Evolutionary conservation across 306 rosid species (phyloP).

Genomic region (Prinsepia uniflora): DNA sequence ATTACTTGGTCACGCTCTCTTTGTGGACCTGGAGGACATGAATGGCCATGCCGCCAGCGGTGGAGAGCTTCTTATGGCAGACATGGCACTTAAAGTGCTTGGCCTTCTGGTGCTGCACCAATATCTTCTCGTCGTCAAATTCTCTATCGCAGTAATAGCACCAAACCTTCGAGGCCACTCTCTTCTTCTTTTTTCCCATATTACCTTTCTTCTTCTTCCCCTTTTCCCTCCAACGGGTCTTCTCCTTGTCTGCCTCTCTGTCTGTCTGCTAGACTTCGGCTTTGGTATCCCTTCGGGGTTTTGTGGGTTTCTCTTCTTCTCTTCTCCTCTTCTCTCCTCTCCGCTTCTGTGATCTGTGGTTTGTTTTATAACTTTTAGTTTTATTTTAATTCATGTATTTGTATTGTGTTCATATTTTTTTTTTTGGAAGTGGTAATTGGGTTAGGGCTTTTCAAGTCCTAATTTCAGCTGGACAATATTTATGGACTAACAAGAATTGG

Average conservation of each 20-base stretch:
- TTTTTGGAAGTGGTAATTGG: background rate
- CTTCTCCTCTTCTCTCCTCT: background rate
- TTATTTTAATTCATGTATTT: background rate
- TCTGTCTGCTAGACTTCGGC: background rate
- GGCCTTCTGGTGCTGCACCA: slow-evolving; percentile 99
- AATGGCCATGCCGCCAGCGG: slow-evolving; percentile 98
- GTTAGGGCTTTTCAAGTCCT: background rate
- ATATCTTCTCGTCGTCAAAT: slow-evolving; percentile 94
- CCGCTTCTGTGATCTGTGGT: slow-evolving; percentile 1
- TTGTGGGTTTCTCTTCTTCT: background rate
- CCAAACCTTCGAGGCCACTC: slow-evolving; percentile 92
- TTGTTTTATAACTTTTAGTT: background rate
- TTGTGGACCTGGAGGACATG: slow-evolving; percentile 99
- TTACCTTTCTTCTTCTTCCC: background rate
- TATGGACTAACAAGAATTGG: no score
- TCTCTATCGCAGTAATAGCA: slow-evolving; percentile 98
- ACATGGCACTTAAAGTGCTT: slow-evolving; percentile 98
- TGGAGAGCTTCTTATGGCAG: slow-evolving; percentile 97
- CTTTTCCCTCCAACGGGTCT: background rate
- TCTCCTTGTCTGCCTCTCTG: background rate
- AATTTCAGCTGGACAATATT: background rate
- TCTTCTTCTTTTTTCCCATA: slow-evolving; percentile 99
- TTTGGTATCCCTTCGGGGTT: background rate
- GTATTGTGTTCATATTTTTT: background rate
- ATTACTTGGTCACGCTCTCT: slow-evolving; percentile 85